Percentiles rank a stretch among this genome's conserved stretches.
Evolutionary conservation across 345 rosid genomes (phyloP).

Genomic region (Luvunga scandens): DNA sequence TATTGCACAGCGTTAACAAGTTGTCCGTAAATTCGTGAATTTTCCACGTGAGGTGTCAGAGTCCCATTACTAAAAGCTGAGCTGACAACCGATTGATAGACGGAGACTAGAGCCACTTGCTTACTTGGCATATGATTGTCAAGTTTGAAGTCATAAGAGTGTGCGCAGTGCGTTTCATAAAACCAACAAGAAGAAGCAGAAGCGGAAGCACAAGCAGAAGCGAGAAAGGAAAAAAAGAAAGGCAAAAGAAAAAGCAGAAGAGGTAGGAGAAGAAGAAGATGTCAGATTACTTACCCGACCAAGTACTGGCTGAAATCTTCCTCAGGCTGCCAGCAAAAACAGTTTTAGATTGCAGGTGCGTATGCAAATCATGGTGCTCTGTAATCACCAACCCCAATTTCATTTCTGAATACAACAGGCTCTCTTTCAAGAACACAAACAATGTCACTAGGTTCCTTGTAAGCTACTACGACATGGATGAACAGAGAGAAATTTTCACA

Average conservation of each 20-base stretch:
- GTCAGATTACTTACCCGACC: neutral
- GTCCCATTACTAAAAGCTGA: neutral
- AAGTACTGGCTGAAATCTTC: neutral
- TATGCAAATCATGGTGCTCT: constrained; percentile 13
- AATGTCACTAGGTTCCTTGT: neutral
- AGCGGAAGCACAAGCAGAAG: neutral
- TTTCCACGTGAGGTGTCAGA: neutral
- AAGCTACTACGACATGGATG: neutral
- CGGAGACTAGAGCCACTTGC: neutral
- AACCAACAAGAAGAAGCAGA: neutral
- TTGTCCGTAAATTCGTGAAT: neutral
- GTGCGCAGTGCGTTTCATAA: neutral
- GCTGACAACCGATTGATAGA: neutral
- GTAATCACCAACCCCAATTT: neutral
- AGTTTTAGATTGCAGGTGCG: neutral
- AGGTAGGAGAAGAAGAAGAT: neutral
- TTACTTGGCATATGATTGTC: neutral
- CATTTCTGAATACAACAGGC: neutral
- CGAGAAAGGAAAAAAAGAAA: neutral
- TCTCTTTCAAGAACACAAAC: neutral
- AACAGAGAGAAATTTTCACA: neutral
- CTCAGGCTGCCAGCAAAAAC: neutral
- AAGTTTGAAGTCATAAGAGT: neutral
- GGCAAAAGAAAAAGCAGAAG: neutral
- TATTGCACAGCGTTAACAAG: neutral